Base-by-base conservation (phyloP, 768 basidiomycete genomes). In the Amanita jacksonii region DNA sequence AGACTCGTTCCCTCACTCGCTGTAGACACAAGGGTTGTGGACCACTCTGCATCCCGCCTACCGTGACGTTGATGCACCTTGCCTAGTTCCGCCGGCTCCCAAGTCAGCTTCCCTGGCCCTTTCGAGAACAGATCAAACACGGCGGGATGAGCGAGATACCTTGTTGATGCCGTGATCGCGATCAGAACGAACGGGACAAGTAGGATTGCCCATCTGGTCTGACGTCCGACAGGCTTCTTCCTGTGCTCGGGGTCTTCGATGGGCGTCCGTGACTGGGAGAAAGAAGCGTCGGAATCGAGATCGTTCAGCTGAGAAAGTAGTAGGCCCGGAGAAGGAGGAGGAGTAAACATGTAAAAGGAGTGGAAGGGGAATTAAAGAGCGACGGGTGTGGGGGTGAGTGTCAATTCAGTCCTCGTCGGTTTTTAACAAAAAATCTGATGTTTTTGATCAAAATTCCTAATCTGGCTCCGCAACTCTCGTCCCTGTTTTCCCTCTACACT, bases 121-220 rank as follows among this genome's bases (percentile, higher is more conserved):
- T 50, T 48, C 31, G 60, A 59, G 48, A 70, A 54, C 24, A 66
- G 52, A 54, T 74, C 71, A 49, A 76, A 63, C 23, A 64, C 60
- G 33, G 60, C 63, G 24, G 71, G 73, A 51, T 73, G 77, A 8
- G 69, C 57, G 46, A 70, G 33, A 57, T 68, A 78, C n/a, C 65
- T 73, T 12, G 73, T 72, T 9, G 68, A 73, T 2, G 64, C 54
- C 8, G 77, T 74, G 48, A 84, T 66, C 33, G 78, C 43, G 30
- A 81, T 54, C 39, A 86, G 67, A 5, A 66, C 51, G 8, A 79
- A 50, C 2, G 83, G 83, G 2, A 81, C 65, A 25, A 79, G 49
- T 32, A 84, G 43, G 43, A 78, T 68, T 1, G 74, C 65, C 72
- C 70, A 75, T 55, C 63, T 61, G 42, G 67, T 64, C 18, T 74